Conservation (phyloP, 345 rosid genomes). For the Cochlearia excelsa region DNA sequence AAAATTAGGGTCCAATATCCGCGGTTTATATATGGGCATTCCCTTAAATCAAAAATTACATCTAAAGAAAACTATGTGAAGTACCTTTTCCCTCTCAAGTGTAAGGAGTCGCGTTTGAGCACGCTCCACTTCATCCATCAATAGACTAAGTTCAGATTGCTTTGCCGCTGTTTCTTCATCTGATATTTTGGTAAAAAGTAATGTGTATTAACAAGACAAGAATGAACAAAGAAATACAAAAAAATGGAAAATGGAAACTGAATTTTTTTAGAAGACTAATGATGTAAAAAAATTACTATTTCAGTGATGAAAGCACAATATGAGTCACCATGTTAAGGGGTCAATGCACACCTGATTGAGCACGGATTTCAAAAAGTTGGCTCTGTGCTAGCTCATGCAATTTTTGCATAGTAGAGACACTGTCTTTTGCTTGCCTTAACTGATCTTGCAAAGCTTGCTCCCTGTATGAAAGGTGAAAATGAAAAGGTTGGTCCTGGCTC, state of each 20-base stretch:
- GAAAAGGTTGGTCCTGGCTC: constrained; percentile 13
- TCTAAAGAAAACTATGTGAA: constrained; percentile 9
- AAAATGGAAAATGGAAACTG: background rate
- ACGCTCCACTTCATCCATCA: constrained; percentile 99
- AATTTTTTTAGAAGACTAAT: background rate
- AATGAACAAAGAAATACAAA: constrained; percentile 6
- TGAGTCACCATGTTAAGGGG: constrained; percentile 17
- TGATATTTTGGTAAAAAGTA: constrained; percentile 37
- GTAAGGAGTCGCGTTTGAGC: constrained; percentile 92
- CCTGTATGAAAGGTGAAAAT: constrained; percentile 41
- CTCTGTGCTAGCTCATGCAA: constrained; percentile 98
- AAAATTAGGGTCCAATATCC: constrained; percentile 6
- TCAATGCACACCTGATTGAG: constrained; percentile 79
- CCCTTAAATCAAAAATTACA: constrained; percentile 19
- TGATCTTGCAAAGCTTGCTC: constrained; percentile 98
- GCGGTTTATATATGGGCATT: constrained; percentile 4
- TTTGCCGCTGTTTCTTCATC: constrained; percentile 93
- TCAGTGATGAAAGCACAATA: constrained; percentile 9
- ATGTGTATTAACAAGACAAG: constrained; percentile 25
- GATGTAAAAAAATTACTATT: constrained; percentile 14
- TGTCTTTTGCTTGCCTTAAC: constrained; percentile 91
- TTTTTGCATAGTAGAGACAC: constrained; percentile 90
- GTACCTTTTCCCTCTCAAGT: constrained; percentile 96
- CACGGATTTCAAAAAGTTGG: constrained; percentile 89
- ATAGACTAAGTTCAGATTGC: constrained; percentile 88